Evolutionary conservation across 2,329 filamentous ascomycete genomes (phyloP), one percentile per base, ranked within the genome.

Genomic region (Dactylella cylindrospora): DNA sequence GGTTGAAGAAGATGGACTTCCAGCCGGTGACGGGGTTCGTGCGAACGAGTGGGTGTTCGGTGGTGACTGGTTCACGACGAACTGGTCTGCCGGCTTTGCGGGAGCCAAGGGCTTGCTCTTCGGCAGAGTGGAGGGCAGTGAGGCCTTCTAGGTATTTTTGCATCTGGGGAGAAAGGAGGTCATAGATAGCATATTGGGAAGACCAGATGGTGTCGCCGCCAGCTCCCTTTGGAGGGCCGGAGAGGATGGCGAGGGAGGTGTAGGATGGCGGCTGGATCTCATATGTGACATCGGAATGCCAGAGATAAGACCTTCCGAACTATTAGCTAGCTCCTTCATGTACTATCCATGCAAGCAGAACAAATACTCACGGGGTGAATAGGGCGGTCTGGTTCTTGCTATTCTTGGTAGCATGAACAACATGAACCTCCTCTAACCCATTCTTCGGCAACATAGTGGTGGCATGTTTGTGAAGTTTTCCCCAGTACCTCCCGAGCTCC

Each of bases 1-100:
- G 78, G 67, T 80, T 81, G 70, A 80, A 80, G 71, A 81, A 83
- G 1, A 84, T 72, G 5, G 74, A 75, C 70, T 83, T 83, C 80
- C 80, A 83, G 7, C 80, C 80, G 0, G 81, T 84, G 5, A 83
- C 80, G 0, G 81, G 80, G 67, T 84, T 77, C 0, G 79, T 81
- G 15, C 81, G 76, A 35, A 84, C 72, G 1, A 84, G 72, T 1
- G 81, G 81, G 66, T 84, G 80, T 43, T 77, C 74, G 0, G 78
- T 80, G 5, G 74, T 75, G 25, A 82, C 73, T 2, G 79, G 77
- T 3, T 77, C 76, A 8, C 78, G 76, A 20, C 78, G 75, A 2
- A 80, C 77, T 6, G 75, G 72, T 32, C 78, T 76, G n/a, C 78
- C 77, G 12, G 76, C 70, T 1, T 76, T 76, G 15, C 73, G 73